phyloP scores from a whole-genome alignment of 306 rosid species.

The Cicer arietinum region DNA sequence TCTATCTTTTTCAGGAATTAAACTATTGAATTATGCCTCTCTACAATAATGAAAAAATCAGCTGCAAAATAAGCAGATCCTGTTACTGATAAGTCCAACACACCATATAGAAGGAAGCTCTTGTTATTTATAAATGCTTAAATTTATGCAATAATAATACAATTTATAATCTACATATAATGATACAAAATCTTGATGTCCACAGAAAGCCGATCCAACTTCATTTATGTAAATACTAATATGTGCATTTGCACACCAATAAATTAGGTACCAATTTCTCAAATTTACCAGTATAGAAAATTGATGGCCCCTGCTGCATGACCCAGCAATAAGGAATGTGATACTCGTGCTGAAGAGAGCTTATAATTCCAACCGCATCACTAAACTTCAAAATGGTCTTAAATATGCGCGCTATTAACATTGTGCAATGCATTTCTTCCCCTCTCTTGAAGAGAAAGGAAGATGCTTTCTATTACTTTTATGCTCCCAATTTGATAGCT shows the following conservation, averaged over 20 bases:
- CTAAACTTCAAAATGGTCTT: slow-evolving; percentile 28
- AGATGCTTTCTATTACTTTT: slow-evolving; percentile 33
- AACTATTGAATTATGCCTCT: slow-evolving; percentile 12
- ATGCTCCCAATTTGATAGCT: slow-evolving; percentile 58
- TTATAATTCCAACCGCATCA: not conserved
- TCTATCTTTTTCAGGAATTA: not conserved
- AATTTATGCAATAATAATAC: slow-evolving; percentile 21
- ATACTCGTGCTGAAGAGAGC: slow-evolving; percentile 15
- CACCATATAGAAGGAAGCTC: slow-evolving; percentile 10
- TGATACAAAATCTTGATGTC: slow-evolving; percentile 26
- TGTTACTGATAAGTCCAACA: slow-evolving; percentile 5
- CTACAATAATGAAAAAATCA: not conserved
- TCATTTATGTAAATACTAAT: not conserved
- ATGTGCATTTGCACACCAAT: slow-evolving; percentile 10
- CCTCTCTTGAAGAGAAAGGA: not conserved
- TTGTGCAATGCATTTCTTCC: slow-evolving; percentile 18
- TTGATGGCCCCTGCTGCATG: not conserved
- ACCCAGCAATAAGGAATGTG: slow-evolving; percentile 4
- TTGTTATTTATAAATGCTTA: slow-evolving; percentile 6
- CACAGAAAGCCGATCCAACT: slow-evolving; percentile 13
- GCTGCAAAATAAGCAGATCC: not conserved
- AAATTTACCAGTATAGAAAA: not conserved
- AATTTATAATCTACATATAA: slow-evolving; percentile 17
- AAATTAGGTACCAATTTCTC: slow-evolving; percentile 9
- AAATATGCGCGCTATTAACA: slow-evolving; percentile 23